A percentile compares a stretch with the other conserved stretches of the same genome.
Conservation (phyloP, 2,329 filamentous ascomycete species). For the Massarina eburnea region DNA sequence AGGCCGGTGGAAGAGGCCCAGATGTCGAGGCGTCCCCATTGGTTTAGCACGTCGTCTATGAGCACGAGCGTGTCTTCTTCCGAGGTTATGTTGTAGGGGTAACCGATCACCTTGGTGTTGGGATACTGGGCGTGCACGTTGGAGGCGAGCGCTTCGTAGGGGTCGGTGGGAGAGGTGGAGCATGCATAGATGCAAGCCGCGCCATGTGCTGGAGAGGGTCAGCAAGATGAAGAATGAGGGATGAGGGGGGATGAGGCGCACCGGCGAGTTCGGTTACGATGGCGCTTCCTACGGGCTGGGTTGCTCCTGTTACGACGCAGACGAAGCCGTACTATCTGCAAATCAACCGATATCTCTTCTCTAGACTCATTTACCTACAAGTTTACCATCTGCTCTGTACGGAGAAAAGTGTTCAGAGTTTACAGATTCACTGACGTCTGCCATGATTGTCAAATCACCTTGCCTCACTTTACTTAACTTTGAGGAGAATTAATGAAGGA, state of each 20-base stretch:
- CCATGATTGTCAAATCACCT: background rate
- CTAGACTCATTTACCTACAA: conserved; percentile 44
- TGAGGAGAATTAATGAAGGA: background rate
- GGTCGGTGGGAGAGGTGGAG: conserved; percentile 47
- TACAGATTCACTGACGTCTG: background rate
- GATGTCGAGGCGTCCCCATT: conserved; percentile 58
- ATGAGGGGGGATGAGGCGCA: conserved; percentile 24
- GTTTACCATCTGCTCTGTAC: conserved; percentile 60
- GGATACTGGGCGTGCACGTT: conserved; percentile 47
- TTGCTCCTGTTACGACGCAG: conserved; percentile 64
- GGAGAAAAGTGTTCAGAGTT: conserved; percentile 50
- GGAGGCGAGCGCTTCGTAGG: conserved; percentile 47
- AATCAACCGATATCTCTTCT: background rate
- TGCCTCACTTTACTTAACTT: background rate
- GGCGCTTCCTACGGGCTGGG: conserved; percentile 61
- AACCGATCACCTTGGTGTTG: conserved; percentile 63
- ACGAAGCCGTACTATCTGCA: conserved; percentile 61
- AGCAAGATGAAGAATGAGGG: conserved; percentile 4
- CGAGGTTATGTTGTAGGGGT: conserved; percentile 60
- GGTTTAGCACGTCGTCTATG: conserved; percentile 65
- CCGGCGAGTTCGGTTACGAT: conserved; percentile 63
- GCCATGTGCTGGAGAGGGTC: conserved; percentile 55
- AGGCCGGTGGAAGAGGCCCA: conserved; percentile 62
- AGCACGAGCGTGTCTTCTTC: conserved; percentile 63
- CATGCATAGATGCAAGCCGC: conserved; percentile 66